Base-by-base conservation (phyloP, 2,329 filamentous ascomycete genomes). In the Xenosphaeropsis pyriputrescens region DNA sequence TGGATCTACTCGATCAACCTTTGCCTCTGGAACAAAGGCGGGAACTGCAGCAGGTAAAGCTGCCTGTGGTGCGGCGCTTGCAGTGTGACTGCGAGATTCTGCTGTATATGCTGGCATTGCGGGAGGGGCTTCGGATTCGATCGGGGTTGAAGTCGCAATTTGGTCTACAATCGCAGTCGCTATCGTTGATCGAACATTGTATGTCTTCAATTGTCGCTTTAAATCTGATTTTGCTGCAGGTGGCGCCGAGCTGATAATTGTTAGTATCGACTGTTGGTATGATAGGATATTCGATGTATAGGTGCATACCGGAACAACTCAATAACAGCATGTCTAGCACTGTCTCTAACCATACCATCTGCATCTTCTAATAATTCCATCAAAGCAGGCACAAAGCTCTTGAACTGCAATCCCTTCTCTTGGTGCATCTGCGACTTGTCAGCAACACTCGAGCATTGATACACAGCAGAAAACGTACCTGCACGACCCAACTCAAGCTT, bases 321-420 rank as follows among this genome's bases (percentile, higher is more conserved):
- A 42, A 95, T 82, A 35, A 95, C 78, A 2, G 84, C 81, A 39
- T 66, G 65, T 61, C 91, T 93, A 43, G 88, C 85, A 29, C 74
- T 72, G 51, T 94, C 86, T 55, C 89, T 76, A 45, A 95, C 86
- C 58, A 76, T 79, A 36, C 82, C 80, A 56, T 94, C 89, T 8
- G 86, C 82, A 57, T 95, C 88, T 59, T 95, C 89, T 32, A 95
- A 70, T 47, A 91, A 72, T 39, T 85, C 79, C 62, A 95, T 89
- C 31, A 95, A 68, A 9, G 72, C 70, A 2, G 84, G 80, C 2
- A 93, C 86, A 55, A 93, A 94, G 50, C 65, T 65, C 44, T 85
- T 80, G 60, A 95, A 95, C 29, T 79, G 77, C 46, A 95, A 64
- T 30, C 75, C 76, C 41, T 86, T 73, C 38, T 85, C 79, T 52